These are phyloP conservation scores for Pilaira anomala DNA, from an alignment of 192 early-diverging fungal genomes.

Conservation along the genomic window DNA sequence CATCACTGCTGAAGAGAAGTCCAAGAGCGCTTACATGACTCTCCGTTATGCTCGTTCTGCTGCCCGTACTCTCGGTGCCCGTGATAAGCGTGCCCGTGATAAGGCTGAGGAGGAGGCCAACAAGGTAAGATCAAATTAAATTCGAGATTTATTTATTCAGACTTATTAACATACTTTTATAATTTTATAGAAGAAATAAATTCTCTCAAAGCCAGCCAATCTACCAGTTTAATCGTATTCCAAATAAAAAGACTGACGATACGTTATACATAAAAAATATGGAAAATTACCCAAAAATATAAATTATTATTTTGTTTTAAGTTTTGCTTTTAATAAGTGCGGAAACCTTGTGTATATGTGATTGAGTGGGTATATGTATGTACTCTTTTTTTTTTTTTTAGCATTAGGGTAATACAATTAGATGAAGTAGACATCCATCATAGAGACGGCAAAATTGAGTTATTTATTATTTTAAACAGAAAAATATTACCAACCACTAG, in stretches of 20 bases:
- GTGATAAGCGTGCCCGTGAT: constrained; percentile 75
- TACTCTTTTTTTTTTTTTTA: constrained; percentile 5
- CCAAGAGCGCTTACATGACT: constrained; percentile 60
- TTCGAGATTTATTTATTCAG: background rate
- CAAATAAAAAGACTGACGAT: constrained; percentile 33
- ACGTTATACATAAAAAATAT: constrained; percentile 1
- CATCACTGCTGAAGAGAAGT: constrained; percentile 56
- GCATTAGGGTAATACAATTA: background rate
- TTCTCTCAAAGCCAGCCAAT: background rate
- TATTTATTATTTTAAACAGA: background rate
- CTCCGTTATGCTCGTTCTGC: constrained; percentile 78
- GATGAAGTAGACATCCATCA: too few species aligned
- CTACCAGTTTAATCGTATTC: constrained; percentile 6
- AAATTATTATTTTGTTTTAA: too few species aligned
- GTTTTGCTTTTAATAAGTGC: too few species aligned
- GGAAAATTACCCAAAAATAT: background rate
- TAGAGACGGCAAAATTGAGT: background rate
- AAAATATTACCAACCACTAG: constrained; percentile 41
- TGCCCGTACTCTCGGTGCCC: constrained; percentile 70
- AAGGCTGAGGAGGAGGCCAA: constrained; percentile 80
- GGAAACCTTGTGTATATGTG: background rate
- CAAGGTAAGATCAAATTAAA: constrained; percentile 54
- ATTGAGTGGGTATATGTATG: background rate
- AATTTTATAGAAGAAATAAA: constrained; percentile 15
- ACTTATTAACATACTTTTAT: constrained; percentile 11